Evolutionary conservation across 176 grass and related monocot species (phyloP), one percentile per base, ranked within the genome.

Genomic region (Rhynchospora breviuscula): DNA sequence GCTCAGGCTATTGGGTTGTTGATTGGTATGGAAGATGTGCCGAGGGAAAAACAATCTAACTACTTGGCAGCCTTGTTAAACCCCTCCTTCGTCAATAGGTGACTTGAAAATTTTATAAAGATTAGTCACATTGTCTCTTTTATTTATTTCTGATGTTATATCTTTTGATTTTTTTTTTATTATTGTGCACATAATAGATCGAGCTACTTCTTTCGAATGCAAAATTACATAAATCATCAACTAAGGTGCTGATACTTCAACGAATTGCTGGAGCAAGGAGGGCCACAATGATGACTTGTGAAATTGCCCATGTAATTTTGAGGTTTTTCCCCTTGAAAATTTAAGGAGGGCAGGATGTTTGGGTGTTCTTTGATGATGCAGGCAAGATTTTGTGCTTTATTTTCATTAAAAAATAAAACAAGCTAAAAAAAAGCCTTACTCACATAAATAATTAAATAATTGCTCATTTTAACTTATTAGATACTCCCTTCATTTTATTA

Each of bases 1-100:
- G 94, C 69, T 79, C 57, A 97, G 94, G 94, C 91, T 61, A 89
- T 92, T 87, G 94, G 94, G 85, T 81, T 97, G 67, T 87, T 97
- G 85, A 93, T 97, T 4, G 83, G 94, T 63, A 86, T 94, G 89
- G 94, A 97, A 89, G 91, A 94, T 79, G 86, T 97, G 44, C 73
- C 88, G 49, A 81, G 76, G 57, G 91, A 97, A 69, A 97, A 93
- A 79, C 94, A 97, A 67, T 84, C 76, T 81, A 88, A 94, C 18
- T 94, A 82, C 87, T 88, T 97, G 85, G 86, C 88, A 68, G 86
- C 88, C 81, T 87, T 97, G 31, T 85, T 97, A 44, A 87, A 90
- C 59, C 89, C 94, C n/a, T n/a, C 78, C 94, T 97, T 43, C 92
- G 91, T 74, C 82, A 81, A 73, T 89, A 97, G 91, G 94, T 97